Base-by-base conservation (phyloP, 495 filamentous ascomycete species). In the Echria macrotheca region DNA sequence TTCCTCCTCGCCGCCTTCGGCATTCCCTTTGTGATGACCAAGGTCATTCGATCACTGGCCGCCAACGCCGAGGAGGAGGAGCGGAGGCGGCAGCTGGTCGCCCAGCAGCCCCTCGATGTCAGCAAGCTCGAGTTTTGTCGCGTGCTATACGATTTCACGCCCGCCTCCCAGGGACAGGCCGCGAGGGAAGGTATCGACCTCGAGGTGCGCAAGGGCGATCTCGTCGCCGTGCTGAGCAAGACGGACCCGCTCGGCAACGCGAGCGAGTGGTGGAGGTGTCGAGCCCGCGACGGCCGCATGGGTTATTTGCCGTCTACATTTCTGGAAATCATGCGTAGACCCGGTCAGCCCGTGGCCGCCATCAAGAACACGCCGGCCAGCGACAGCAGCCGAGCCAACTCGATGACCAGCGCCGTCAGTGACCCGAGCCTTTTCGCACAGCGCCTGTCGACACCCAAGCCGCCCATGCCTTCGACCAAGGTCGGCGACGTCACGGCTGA, bases 231-330 rank as follows among this genome's bases (percentile, higher is more conserved):
- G 5, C 75, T 99, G 42, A 84, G 84, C 69, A 96, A 96, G 73
- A 83, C 79, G 8, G 93, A 99, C 62, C 91, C 93, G 1, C 78
- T 89, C 66, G 94, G 94, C 39, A 87, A 95, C 56, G 82, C 89
- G 10, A 86, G 82, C 43, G 90, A 97, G 63, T 99, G 93, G 93
- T 99, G 93, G 93, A 82, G 85, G 49, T 99, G 93, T 68, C 76
- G 93, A 47, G 86, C 91, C n/a, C 75, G 94, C 40, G 90, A 97
- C 62, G 89, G 89, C 14, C 73, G 88, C 15, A 82, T 96, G 39
- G 93, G 93, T 2, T 99, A 96, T 61, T 75, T 99, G 9, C 93
- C 93, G 5, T 77, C 82, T 3, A 85, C 86, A 0, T 99, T 96
- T 69, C 75, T 99, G 42, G 90, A 95, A 69, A 77, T 82, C 5